phyloP scores from a whole-genome alignment of 495 filamentous ascomycete genomes.

The Aspergillus egyptiacus region DNA sequence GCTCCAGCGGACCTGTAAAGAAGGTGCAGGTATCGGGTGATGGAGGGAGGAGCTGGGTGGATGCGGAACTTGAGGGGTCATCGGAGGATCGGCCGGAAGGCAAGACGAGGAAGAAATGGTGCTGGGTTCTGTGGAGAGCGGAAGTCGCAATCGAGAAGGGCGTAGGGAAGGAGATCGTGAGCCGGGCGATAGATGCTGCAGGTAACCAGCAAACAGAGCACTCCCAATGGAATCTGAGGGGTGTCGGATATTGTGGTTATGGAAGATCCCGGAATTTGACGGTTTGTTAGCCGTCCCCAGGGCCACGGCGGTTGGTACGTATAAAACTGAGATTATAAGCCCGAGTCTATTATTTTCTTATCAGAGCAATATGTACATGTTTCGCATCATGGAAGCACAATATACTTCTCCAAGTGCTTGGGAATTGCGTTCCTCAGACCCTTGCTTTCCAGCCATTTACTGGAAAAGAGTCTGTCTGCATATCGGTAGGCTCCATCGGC shows the following conservation, averaged over 20 bases:
- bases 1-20: constrained; percentile 46
- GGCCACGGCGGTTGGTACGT: background rate
- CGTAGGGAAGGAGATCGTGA: constrained; percentile 36
- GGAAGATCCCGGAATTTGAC: constrained; percentile 45
- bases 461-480: constrained; percentile 86
- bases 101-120: constrained; percentile 34
- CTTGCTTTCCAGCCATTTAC: constrained; percentile 83
- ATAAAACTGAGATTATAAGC: background rate
- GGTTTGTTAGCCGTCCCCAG: constrained; percentile 18
- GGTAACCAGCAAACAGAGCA: constrained; percentile 44
- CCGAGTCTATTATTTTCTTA: constrained; percentile 4
- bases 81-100: background rate
- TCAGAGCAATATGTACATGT: constrained; percentile 2
- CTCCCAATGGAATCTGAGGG: constrained; percentile 53
- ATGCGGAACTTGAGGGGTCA: constrained; percentile 19
- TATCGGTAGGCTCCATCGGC: constrained; percentile 96
- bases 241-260: constrained; percentile 57
- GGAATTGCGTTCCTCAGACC: constrained; percentile 77
- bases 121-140: constrained; percentile 45
- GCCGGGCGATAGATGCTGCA: constrained; percentile 46
- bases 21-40: constrained; percentile 49
- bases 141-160: constrained; percentile 29
- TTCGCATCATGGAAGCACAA: constrained; percentile 58
- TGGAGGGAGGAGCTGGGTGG: constrained; percentile 44
- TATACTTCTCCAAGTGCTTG: constrained; percentile 80